These are phyloP conservation scores for Ceratobasidium theobromae DNA, from an alignment of 1,284 basidiomycete species.

Conservation along the genomic window DNA sequence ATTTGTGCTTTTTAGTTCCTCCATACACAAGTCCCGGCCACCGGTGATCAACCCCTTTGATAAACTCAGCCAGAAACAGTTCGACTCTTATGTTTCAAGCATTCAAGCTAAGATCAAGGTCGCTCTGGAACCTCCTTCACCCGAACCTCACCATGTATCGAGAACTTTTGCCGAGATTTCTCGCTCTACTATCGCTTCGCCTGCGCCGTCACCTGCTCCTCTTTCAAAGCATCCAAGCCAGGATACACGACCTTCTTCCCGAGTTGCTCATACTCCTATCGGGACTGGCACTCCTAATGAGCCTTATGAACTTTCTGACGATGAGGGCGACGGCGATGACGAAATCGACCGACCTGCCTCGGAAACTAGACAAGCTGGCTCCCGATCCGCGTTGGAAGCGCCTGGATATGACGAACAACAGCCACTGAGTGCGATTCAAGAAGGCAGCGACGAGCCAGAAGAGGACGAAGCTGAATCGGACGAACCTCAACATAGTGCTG, in stretches of 20 bases:
- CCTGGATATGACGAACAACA: slow-evolving; percentile 3
- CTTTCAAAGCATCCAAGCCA: slow-evolving; percentile 15
- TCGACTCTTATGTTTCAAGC: slow-evolving; percentile 35
- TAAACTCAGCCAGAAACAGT: slow-evolving; percentile 30
- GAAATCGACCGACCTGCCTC: slow-evolving; percentile 7
- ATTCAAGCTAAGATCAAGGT: slow-evolving; percentile 31
- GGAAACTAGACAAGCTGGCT: not conserved
- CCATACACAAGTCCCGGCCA: slow-evolving; percentile 25
- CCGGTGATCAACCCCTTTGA: slow-evolving; percentile 35
- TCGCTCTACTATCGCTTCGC: slow-evolving; percentile 18
- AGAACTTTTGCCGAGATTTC: slow-evolving; percentile 16
- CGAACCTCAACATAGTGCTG: slow-evolving; percentile 1
- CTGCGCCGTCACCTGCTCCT: slow-evolving; percentile 6
- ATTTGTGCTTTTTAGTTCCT: not conserved
- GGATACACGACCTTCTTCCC: not conserved
- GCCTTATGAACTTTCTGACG: slow-evolving; percentile 28
- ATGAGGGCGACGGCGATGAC: slow-evolving; percentile 31
- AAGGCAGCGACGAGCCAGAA: slow-evolving; percentile 2
- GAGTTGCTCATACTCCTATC: not conserved
- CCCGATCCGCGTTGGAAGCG: not conserved
- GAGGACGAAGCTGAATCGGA: slow-evolving; percentile 32
- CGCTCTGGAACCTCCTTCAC: slow-evolving; percentile 33
- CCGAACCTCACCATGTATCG: slow-evolving; percentile 6
- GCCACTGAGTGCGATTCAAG: slow-evolving; percentile 17
- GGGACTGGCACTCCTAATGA: slow-evolving; percentile 25